Conservation (phyloP, 176 grass and related monocot genomes). For the Zoysia pacifica region DNA sequence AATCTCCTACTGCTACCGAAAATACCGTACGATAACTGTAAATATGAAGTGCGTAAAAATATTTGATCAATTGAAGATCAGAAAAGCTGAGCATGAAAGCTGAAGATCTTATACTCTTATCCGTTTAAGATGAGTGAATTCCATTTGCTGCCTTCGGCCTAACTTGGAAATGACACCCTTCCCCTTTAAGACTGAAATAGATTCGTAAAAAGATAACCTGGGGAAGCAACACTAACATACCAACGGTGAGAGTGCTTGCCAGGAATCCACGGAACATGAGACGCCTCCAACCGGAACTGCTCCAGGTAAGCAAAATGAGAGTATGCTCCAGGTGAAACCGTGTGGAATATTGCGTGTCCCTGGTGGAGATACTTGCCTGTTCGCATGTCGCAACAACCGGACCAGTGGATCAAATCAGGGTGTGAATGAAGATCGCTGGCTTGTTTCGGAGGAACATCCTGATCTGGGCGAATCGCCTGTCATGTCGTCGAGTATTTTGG, state of each 20-base stretch:
- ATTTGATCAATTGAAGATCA: no score
- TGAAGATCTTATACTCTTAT: neutral
- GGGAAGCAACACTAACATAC: neutral
- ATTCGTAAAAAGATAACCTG: slow-evolving; percentile 21
- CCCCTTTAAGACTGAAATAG: neutral
- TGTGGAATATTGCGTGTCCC: slow-evolving; percentile 31
- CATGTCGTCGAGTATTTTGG: neutral
- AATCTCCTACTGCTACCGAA: slow-evolving; percentile 1
- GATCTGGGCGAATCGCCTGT: neutral
- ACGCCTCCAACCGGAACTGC: slow-evolving; percentile 22
- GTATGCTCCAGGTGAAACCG: slow-evolving; percentile 34
- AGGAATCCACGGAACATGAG: neutral
- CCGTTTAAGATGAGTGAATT: neutral
- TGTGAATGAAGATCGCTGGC: neutral
- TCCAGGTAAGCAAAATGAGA: slow-evolving; percentile 1
- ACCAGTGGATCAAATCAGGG: slow-evolving; percentile 15
- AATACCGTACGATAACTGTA: neutral
- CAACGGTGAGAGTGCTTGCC: slow-evolving; percentile 8
- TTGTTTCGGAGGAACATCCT: slow-evolving; percentile 16
- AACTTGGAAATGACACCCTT: slow-evolving; percentile 7
- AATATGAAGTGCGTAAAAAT: neutral
- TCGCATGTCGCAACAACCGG: slow-evolving; percentile 34
- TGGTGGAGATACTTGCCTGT: slow-evolving; percentile 22
- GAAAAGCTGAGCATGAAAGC: neutral
- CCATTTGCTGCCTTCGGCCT: neutral